A percentile compares a stretch with the other conserved stretches of the same genome.
Conservation (phyloP, 192 early-diverging fungal species). For the Spizellomyces punctatus region DNA sequence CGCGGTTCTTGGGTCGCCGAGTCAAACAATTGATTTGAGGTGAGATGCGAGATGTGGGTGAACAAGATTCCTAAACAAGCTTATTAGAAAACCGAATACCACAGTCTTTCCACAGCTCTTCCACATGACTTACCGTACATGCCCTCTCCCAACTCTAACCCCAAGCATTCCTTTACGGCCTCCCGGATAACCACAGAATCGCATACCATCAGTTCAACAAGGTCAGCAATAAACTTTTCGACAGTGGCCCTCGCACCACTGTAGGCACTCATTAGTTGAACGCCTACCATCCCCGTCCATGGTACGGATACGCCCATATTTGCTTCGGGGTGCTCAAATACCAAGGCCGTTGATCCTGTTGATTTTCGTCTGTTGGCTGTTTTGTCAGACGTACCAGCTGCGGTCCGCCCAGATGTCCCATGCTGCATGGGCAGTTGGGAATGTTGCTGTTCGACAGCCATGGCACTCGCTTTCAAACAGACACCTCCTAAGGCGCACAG, state of each 20-base stretch:
- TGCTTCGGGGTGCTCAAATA: not conserved
- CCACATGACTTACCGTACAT: slow-evolving; percentile 50
- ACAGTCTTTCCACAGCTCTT: no score
- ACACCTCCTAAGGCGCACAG: slow-evolving; percentile 77
- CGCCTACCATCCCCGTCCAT: slow-evolving; percentile 31
- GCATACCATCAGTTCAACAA: slow-evolving; percentile 72
- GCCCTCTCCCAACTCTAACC: slow-evolving; percentile 65
- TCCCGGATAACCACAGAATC: slow-evolving; percentile 78
- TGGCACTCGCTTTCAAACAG: slow-evolving; percentile 50
- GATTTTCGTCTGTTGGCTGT: slow-evolving; percentile 15
- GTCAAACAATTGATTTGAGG: slow-evolving; percentile 58
- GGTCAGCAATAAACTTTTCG: slow-evolving; percentile 69
- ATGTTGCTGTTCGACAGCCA: slow-evolving; percentile 15
- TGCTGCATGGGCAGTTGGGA: not conserved
- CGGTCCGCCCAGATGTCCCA: not conserved
- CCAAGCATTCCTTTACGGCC: slow-evolving; percentile 78
- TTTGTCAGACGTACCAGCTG: not conserved
- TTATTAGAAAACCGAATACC: no score
- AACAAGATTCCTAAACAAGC: not conserved
- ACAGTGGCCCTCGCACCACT: slow-evolving; percentile 49
- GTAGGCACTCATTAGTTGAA: slow-evolving; percentile 26
- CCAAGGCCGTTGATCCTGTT: slow-evolving; percentile 18
- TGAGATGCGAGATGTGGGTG: not conserved
- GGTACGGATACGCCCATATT: not conserved
- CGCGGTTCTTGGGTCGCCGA: slow-evolving; percentile 48